Evolutionary conservation across 1,284 basidiomycete species (phyloP), one percentile per base, ranked within the genome.

Genomic region (Tylopilus orsonianus): DNA sequence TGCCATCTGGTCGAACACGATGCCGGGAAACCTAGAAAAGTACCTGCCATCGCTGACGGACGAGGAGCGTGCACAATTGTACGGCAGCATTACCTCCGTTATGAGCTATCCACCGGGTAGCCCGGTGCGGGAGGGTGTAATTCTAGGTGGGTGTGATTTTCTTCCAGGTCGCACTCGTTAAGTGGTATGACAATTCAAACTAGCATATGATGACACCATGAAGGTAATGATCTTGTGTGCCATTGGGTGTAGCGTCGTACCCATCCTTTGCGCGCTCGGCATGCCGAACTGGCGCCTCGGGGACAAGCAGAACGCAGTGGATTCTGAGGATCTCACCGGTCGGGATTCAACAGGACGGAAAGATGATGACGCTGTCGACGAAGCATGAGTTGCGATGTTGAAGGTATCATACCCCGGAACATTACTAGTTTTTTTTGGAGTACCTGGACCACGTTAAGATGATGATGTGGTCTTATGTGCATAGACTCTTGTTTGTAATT

Each of bases 1-100:
- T 14, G 73, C 77, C 47, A 72, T 80, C 56, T 80, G 78, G 71
- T 68, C 72, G 38, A 71, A 73, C 49, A 69, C 67, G 40, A 75
- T 80, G 74, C 83, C 83, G 10, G 46, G 49, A 0, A 72, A 77
- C 49, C 71, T 87, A 16, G 69, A 58, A 27, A 62, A 67, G 52
- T 67, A 77, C 52, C 68, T 85, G 20, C 70, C 78, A 1, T 60
- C 57, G 48, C 48, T 71, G 49, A 54, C 59, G 20, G 56, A 60
- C 24, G 59, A 56, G 5, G 50, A 66, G 45, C 64, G 66, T 14
- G 64, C 52, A 3, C 50, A 52, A 45, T 56, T 75, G 20, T 80
- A 72, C 49, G 75, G 75, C 8, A 69, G 66, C 38, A 76, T 79
- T 59, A 74, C 70, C 26, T 58, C 58, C 41, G 75, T 77, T 38